A percentile compares a stretch with the other conserved stretches of the same genome.
These are phyloP conservation scores for Areca catechu DNA, from an alignment of 176 grass and related monocot genomes.

Conservation along the genomic window DNA sequence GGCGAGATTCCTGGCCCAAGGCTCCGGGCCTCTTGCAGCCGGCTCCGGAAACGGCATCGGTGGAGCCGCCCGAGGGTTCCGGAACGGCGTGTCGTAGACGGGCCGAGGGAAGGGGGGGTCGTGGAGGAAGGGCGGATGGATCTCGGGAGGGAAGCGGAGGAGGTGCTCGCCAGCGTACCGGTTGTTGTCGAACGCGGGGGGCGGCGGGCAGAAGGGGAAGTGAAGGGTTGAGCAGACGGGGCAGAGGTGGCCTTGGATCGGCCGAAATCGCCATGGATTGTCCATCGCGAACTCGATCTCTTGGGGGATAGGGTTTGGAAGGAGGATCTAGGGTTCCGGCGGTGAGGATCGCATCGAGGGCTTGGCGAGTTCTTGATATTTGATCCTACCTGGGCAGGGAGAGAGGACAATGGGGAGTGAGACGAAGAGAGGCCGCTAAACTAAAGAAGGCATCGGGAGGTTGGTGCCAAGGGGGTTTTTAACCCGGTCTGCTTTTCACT, in stretches of 20 bases:
- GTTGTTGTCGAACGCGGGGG: slow-evolving; percentile 24
- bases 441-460: no score
- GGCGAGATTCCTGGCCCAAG: background rate
- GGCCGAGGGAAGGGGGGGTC: slow-evolving; percentile 33
- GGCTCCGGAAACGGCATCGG: slow-evolving; percentile 12
- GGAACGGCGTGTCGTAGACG: background rate
- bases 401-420: no score
- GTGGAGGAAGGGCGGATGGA: slow-evolving; percentile 38
- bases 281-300: slow-evolving; percentile 35
- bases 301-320: slow-evolving; percentile 10
- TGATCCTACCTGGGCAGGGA: no score
- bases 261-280: slow-evolving; percentile 50
- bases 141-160: slow-evolving; percentile 4
- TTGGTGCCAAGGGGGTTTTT: no score
- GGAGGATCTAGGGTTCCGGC: no score
- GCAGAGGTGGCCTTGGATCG: slow-evolving; percentile 41
- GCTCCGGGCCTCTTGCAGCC: background rate
- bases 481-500: no score
- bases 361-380: no score
- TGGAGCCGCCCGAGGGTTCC: slow-evolving; percentile 25
- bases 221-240: slow-evolving; percentile 56
- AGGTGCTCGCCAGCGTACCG: slow-evolving; percentile 4
- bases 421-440: no score
- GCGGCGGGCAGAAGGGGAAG: slow-evolving; percentile 75
- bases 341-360: no score